Base-by-base conservation (phyloP, 75 land plant species). In the Ceratopteris richardii region DNA sequence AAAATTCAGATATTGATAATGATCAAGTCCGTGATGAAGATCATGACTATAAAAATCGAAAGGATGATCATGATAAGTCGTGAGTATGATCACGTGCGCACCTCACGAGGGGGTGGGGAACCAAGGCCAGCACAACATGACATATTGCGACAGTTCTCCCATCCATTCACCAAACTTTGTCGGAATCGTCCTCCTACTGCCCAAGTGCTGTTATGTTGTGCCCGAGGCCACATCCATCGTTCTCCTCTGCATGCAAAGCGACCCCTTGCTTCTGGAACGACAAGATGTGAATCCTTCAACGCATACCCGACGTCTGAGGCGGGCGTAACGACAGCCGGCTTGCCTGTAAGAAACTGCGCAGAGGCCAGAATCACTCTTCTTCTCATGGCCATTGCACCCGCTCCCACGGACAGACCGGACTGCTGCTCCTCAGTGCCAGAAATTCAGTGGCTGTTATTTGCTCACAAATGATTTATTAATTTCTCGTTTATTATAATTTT, bases 31-130 rank as follows among this genome's bases (percentile, higher is more conserved):
- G 42, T 9, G 14, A 14, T 40, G 42, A 40, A 40, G 14, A 14
- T 14, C 9, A 14, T 9, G 14, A 40, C 9, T 9, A 40, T 14
- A 40, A 40, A 14, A 14, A 14, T 14, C 42, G 14, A 9, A 9
- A 40, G 14, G 14, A 14, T 9, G 14, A 40, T 9, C 42, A 14
- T 10, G 13, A 10, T 40, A 14, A 40, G 13, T 10, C 13, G 42
- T 40, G 42, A 40, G 14, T 40, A 10, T 10, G 42, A 40, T 14
- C 42, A 40, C 13, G 13, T 10, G 22, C 3, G 18, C 22, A 46
- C 50, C 50, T 46, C 50, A 2, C 50, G 50, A 46, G 50, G 50
- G 50, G 50, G 50, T 6, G 50, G 50, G 22, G 50, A 46, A 2
- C 50, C 50, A 2, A 21, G 18, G 50, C 50, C 50, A 5, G 50